phyloP scores from a whole-genome alignment of 2,329 filamentous ascomycete genomes.

The Neofusicoccum cordaticola region DNA sequence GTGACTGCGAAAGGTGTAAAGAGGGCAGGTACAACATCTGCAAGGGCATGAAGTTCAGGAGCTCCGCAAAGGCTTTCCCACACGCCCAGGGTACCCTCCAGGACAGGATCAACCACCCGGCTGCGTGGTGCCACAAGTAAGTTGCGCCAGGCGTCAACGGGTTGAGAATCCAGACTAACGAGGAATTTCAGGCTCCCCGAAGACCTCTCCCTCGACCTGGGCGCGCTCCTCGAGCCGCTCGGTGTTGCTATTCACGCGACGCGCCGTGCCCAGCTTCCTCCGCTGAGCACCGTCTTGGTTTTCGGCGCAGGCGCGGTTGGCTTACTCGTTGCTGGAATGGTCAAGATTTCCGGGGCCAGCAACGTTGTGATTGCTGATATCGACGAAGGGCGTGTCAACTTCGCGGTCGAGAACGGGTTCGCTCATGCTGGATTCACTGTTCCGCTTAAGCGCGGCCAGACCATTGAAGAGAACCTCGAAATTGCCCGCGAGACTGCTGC shows the following conservation, averaged over 20 bases:
- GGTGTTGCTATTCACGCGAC: constrained; percentile 61
- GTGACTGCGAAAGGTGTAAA: constrained; percentile 55
- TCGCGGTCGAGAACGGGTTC: constrained; percentile 52
- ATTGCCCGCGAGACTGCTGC: constrained; percentile 51
- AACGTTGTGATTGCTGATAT: constrained; percentile 62
- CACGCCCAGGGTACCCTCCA: constrained; percentile 65
- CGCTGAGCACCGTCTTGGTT: constrained; percentile 52
- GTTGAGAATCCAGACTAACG: neutral
- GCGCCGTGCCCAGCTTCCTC: constrained; percentile 50
- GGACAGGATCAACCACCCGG: constrained; percentile 60
- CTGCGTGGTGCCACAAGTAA: constrained; percentile 56
- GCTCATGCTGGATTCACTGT: constrained; percentile 47
- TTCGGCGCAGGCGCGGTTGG: constrained; percentile 63
- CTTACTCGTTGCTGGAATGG: constrained; percentile 57
- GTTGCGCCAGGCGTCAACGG: neutral
- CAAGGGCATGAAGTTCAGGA: constrained; percentile 56
- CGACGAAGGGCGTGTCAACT: constrained; percentile 54
- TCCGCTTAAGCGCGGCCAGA: constrained; percentile 45
- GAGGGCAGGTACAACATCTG: constrained; percentile 63
- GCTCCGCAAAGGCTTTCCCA: constrained; percentile 59
- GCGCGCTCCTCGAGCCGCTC: constrained; percentile 59
- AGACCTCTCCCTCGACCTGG: constrained; percentile 53
- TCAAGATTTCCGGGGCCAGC: constrained; percentile 52
- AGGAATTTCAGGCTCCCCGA: constrained; percentile 44
- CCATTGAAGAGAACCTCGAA: constrained; percentile 53